Conservation (phyloP, 495 filamentous ascomycete species). For the Trichocladium antarcticum region DNA sequence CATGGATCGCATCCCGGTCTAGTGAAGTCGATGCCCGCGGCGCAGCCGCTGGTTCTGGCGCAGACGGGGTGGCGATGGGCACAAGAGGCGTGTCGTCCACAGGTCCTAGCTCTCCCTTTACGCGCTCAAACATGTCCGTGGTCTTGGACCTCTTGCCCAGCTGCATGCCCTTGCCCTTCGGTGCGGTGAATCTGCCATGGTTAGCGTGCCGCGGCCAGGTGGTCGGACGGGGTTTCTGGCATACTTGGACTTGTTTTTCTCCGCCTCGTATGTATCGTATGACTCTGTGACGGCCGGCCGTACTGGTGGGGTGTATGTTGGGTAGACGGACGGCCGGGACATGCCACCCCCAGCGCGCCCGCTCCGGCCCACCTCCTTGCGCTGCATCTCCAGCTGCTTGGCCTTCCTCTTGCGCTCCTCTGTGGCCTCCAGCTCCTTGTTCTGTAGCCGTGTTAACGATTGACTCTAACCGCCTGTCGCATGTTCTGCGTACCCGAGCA, state of each 20-base stretch:
- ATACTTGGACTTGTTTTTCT: slow-evolving; percentile 87
- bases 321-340: slow-evolving; percentile 67
- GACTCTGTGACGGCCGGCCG: slow-evolving; percentile 63
- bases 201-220: slow-evolving; percentile 11
- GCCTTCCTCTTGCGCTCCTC: slow-evolving; percentile 97
- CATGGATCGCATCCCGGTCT: slow-evolving; percentile 71
- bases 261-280: slow-evolving; percentile 87
- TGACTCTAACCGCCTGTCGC: not conserved
- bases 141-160: slow-evolving; percentile 96
- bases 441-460: slow-evolving; percentile 43
- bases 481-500: slow-evolving; percentile 52
- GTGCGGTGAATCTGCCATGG: slow-evolving; percentile 41
- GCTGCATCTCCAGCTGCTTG: slow-evolving; percentile 95
- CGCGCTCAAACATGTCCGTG: slow-evolving; percentile 90
- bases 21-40: slow-evolving; percentile 51
- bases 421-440: slow-evolving; percentile 95
- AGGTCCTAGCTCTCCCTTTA: slow-evolving; percentile 76
- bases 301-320: slow-evolving; percentile 75
- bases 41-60: slow-evolving; percentile 44
- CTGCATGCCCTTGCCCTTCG: slow-evolving; percentile 95
- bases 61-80: slow-evolving; percentile 47
- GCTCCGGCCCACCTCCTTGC: slow-evolving; percentile 67
- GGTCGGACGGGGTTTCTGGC: slow-evolving; percentile 12
- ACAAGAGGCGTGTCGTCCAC: slow-evolving; percentile 67
- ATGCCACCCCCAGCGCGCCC: slow-evolving; percentile 42